These are phyloP conservation scores for Galerina marginata DNA, from an alignment of 768 basidiomycete species.

Conservation along the genomic window DNA sequence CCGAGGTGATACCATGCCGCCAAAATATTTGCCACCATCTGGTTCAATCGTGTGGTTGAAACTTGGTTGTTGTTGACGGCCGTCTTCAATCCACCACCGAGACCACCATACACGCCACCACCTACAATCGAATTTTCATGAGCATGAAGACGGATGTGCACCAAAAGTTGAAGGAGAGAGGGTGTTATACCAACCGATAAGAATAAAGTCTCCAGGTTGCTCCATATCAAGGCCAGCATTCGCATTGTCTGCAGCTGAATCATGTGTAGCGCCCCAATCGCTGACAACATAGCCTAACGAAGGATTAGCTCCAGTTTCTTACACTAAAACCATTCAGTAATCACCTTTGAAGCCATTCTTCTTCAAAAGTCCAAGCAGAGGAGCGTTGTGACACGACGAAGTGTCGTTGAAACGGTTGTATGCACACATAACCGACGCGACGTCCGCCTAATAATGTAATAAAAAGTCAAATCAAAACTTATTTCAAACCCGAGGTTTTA, in stretches of 20 bases:
- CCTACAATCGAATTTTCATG: constrained; percentile 26
- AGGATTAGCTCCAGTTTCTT: not conserved
- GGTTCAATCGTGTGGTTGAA: constrained; percentile 39
- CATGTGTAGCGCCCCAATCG: constrained; percentile 59
- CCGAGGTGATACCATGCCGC: constrained; percentile 52
- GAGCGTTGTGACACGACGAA: constrained; percentile 67
- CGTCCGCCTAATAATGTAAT: constrained; percentile 44
- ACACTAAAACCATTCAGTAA: not conserved
- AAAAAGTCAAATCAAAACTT: not conserved
- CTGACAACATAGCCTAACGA: constrained; percentile 50
- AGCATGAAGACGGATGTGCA: not conserved
- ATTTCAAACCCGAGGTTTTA: not conserved
- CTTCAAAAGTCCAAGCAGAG: constrained; percentile 48
- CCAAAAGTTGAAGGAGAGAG: not conserved
- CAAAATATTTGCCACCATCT: constrained; percentile 53
- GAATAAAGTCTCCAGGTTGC: constrained; percentile 53
- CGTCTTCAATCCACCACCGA: constrained; percentile 32
- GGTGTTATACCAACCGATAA: constrained; percentile 38
- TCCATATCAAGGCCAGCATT: constrained; percentile 58
- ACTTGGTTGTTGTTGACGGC: constrained; percentile 44
- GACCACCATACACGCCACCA: constrained; percentile 41
- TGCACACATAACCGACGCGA: constrained; percentile 56
- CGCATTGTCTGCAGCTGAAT: constrained; percentile 49
- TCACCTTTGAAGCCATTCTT: constrained; percentile 49
- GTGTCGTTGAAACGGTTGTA: constrained; percentile 64